phyloP scores from a whole-genome alignment of 176 grass and related monocot species.

The Calamus simplicifolius region DNA sequence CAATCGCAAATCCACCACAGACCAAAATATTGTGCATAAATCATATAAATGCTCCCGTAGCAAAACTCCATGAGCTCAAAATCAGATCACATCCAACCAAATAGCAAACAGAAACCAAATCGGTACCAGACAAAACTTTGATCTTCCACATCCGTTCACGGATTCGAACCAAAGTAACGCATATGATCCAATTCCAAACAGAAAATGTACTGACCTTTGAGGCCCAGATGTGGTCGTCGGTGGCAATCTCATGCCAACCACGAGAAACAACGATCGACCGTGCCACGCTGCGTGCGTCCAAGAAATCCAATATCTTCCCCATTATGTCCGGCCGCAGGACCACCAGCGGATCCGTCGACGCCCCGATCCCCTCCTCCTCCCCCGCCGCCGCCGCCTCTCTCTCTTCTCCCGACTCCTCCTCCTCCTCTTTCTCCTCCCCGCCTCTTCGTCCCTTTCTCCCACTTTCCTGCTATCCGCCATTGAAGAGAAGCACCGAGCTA shows the following conservation, averaged over 20 bases:
- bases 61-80: too few relatives aligned
- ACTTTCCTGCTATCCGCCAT: neutral
- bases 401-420: neutral
- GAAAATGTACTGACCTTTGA: slow-evolving; percentile 32
- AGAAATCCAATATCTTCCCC: slow-evolving; percentile 41
- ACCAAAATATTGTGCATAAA: too few relatives aligned
- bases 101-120: too few relatives aligned
- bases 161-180: neutral
- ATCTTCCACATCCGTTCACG: too few relatives aligned
- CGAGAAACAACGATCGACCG: slow-evolving; percentile 54
- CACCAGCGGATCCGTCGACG: slow-evolving; percentile 37
- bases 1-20: too few relatives aligned
- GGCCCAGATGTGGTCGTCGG: slow-evolving; percentile 54
- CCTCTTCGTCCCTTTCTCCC: slow-evolving; percentile 1
- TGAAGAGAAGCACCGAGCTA: neutral
- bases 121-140: too few relatives aligned
- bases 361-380: too few relatives aligned
- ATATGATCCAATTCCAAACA: neutral
- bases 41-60: too few relatives aligned
- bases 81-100: too few relatives aligned
- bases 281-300: slow-evolving; percentile 71
- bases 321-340: slow-evolving; percentile 44
- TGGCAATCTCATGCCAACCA: slow-evolving; percentile 45
- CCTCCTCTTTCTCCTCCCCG: neutral
- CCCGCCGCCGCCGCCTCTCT: neutral